phyloP scores from a whole-genome alignment of 805 yeast species.

The Trichomonascus vanleenenianus region DNA sequence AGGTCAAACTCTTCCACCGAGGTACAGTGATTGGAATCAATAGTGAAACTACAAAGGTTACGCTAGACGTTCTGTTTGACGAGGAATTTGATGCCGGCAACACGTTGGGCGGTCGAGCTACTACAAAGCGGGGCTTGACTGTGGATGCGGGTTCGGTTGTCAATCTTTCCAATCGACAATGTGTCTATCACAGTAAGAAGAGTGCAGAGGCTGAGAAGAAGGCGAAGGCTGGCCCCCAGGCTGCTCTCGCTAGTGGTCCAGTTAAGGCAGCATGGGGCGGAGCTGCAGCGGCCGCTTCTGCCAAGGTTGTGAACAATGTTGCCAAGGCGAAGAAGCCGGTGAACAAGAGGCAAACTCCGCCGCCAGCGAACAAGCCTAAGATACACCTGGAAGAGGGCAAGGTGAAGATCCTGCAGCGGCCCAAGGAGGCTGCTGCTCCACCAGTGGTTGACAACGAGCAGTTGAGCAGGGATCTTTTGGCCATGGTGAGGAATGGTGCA shows the following conservation, averaged over 20 bases:
- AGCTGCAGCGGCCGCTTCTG: not conserved
- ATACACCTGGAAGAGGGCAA: not conserved
- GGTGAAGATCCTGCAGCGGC: conserved; percentile 9
- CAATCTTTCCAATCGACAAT: conserved; percentile 67
- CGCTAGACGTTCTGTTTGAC: conserved; percentile 79
- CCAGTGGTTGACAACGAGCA: conserved; percentile 16
- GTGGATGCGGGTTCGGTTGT: conserved; percentile 76
- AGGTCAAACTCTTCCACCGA: conserved; percentile 75
- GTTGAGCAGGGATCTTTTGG: conserved; percentile 18
- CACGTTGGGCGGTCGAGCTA: conserved; percentile 67
- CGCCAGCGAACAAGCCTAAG: not conserved
- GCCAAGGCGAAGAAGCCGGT: conserved; percentile 2
- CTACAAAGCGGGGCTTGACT: conserved; percentile 73
- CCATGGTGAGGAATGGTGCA: conserved; percentile 10
- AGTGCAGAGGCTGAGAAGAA: conserved; percentile 32
- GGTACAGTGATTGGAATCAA: conserved; percentile 83
- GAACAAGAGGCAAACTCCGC: conserved; percentile 4
- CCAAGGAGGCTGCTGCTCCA: not conserved
- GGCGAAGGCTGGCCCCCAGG: conserved; percentile 8
- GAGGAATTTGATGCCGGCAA: conserved; percentile 75
- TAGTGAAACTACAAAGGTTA: conserved; percentile 43
- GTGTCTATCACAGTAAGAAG: conserved; percentile 62
- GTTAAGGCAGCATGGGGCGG: not conserved
- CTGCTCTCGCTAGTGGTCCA: not conserved
- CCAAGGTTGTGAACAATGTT: not conserved